phyloP scores from a whole-genome alignment of 208 protist species.

The Wallacemonas rigidus region DNA sequence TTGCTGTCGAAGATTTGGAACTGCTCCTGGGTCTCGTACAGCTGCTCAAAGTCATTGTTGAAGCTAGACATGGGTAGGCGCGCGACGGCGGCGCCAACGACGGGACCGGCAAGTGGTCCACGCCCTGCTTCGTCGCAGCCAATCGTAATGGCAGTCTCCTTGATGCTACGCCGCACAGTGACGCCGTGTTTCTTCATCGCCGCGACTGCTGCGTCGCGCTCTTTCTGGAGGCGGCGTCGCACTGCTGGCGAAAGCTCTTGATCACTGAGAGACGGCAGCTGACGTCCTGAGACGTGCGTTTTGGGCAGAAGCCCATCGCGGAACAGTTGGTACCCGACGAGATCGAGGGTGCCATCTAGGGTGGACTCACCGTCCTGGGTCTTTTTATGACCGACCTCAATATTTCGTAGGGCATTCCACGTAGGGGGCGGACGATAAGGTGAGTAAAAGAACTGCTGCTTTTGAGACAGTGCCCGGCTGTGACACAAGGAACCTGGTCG shows the following conservation, averaged over 20 bases:
- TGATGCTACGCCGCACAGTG: conserved; percentile 76
- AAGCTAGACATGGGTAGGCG: conserved; percentile 86
- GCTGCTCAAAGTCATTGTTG: conserved; percentile 76
- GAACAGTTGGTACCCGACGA: conserved; percentile 86
- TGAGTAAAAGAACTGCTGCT: conserved; percentile 22
- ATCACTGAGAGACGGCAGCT: conserved; percentile 24
- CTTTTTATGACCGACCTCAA: conserved; percentile 55
- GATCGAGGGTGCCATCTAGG: conserved; percentile 82
- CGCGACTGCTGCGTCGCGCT: conserved; percentile 48
- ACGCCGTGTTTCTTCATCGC: conserved; percentile 74
- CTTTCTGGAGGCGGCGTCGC: conserved; percentile 46
- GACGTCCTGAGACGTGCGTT: conserved; percentile 35
- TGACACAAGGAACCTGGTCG: conserved; percentile 23
- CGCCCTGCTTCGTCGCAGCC: conserved; percentile 91
- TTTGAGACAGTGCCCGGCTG: conserved; percentile 25
- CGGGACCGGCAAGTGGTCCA: conserved; percentile 86
- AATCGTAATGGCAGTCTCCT: conserved; percentile 85
- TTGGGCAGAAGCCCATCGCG: conserved; percentile 77
- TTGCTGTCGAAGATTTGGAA: conserved; percentile 92
- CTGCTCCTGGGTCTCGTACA: conserved; percentile 79
- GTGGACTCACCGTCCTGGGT: conserved; percentile 71
- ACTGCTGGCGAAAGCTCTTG: conserved; percentile 31
- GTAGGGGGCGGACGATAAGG: conserved; percentile 38
- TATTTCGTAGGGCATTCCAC: conserved; percentile 78
- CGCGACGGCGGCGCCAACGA: conserved; percentile 87